Evolutionary conservation across 176 grass and related monocot species (phyloP), one percentile per base, ranked within the genome.

Genomic region (Poa annua): DNA sequence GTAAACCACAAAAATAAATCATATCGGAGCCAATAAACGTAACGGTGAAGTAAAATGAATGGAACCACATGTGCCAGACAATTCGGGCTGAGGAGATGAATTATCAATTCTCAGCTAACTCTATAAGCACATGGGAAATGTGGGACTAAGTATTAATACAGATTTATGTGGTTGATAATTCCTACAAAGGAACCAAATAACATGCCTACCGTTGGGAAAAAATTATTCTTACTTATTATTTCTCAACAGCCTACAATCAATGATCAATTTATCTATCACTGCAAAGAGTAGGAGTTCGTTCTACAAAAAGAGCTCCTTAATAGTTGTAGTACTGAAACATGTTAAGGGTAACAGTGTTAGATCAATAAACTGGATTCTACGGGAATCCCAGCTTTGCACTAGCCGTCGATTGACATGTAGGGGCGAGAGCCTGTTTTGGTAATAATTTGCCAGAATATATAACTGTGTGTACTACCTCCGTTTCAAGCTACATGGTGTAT

Each of bases 291-390:
- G 5, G 20, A 34, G 62, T 81, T 35, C 26, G 74, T 56, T 66
- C 72, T 17, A 82, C 38, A 22, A 86, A 86, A 65, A 66, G 47
- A 65, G 34, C 11, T 80, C 33, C 55, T 74, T 80, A 65, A 80
- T 53, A 53, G 49, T 51, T 62, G n/a, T 45, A 48, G 68, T 74
- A 60, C 12, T 74, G 57, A 81, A 45, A 59, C 19, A 82, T 57
- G 54, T 29, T 52, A 41, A 4, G 13, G 59, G 20, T 86, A 21
- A 32, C 22, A 66, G 16, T 11, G 73, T 63, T 44, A 64, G 71
- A 57, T 75, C 16, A 16, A 81, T 16, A 59, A n/a, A 33, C 14
- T 71, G 57, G 20, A 60, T 61, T 71, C 21, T 71, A 54, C 21
- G 38, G 20, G 53, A 49, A 7, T 57, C 22, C 41, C 7, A n/a